Evolutionary conservation across 768 basidiomycete genomes (phyloP).

Genomic region (Xerocomus brunneocitrinus): DNA sequence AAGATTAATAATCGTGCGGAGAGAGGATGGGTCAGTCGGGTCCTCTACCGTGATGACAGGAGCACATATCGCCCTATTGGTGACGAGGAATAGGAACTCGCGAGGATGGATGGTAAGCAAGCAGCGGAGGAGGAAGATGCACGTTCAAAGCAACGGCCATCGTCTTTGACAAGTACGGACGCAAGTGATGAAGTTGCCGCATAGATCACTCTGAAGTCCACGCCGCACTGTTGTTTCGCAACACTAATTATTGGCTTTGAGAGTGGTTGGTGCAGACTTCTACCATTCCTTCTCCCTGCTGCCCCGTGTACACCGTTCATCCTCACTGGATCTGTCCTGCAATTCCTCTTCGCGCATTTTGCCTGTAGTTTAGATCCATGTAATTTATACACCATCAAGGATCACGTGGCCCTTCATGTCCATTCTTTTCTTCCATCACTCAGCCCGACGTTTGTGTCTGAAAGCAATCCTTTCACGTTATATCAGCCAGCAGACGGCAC

Average conservation of each 20-base stretch:
- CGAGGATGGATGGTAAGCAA: slow-evolving; percentile 44
- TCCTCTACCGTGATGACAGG: slow-evolving; percentile 42
- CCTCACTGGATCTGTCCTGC: slow-evolving; percentile 14
- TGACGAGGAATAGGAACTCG: slow-evolving; percentile 53
- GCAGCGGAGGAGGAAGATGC: slow-evolving; percentile 24
- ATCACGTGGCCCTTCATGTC: slow-evolving; percentile 26
- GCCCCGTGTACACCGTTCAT: slow-evolving; percentile 20
- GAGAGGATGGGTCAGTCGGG: slow-evolving; percentile 47
- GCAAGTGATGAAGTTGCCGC: slow-evolving; percentile 4
- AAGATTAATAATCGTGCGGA: slow-evolving; percentile 18
- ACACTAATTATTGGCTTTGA: slow-evolving; percentile 3
- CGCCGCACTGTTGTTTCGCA: neutral
- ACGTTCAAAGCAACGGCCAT: slow-evolving; percentile 11
- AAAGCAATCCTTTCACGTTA: slow-evolving; percentile 21
- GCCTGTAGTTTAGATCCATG: slow-evolving; percentile 5
- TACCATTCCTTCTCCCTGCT: slow-evolving; percentile 1
- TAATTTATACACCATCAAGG: slow-evolving; percentile 2
- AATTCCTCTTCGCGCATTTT: neutral
- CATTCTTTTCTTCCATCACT: slow-evolving; percentile 10
- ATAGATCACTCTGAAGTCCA: slow-evolving; percentile 1
- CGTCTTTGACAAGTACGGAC: slow-evolving; percentile 12
- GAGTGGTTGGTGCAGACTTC: neutral
- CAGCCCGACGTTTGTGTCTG: slow-evolving; percentile 18
- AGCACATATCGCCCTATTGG: slow-evolving; percentile 46
- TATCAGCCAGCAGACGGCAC: slow-evolving; percentile 23